These are phyloP conservation scores for Vitis hybrid DNA, from an alignment of 177 flowering plant genomes.

Conservation along the genomic window DNA sequence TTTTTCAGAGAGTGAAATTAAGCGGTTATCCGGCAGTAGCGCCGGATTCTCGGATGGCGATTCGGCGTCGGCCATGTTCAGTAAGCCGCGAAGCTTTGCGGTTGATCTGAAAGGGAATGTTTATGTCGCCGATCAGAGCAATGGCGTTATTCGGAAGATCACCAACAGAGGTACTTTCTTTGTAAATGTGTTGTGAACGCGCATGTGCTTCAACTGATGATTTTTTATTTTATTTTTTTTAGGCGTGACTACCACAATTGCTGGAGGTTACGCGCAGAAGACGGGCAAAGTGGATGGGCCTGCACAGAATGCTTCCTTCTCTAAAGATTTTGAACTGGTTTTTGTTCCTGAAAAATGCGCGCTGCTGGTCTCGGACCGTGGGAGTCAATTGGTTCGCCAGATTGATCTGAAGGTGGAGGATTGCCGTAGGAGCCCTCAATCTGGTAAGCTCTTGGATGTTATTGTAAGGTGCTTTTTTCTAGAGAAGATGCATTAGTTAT, in stretches of 20 bases:
- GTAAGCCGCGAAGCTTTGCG: constrained; percentile 61
- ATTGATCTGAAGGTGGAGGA: constrained; percentile 60
- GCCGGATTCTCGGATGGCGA: constrained; percentile 61
- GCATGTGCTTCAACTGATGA: background rate
- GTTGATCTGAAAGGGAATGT: constrained; percentile 68
- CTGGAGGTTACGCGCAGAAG: constrained; percentile 53
- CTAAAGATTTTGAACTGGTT: constrained; percentile 57
- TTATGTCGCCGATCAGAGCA: constrained; percentile 69
- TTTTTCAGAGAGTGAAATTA: constrained; percentile 45
- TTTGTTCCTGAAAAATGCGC: constrained; percentile 61
- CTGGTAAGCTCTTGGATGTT: constrained; percentile 30
- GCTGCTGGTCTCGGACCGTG: constrained; percentile 67
- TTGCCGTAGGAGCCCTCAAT: constrained; percentile 38
- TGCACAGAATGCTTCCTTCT: constrained; percentile 71
- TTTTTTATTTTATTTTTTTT: background rate
- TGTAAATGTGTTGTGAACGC: background rate
- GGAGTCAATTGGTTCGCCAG: constrained; percentile 63
- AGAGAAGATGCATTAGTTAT: background rate
- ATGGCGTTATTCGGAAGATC: constrained; percentile 64
- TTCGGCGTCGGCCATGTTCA: constrained; percentile 43
- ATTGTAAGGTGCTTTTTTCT: background rate
- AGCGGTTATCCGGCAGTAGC: constrained; percentile 50
- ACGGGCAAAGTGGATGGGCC: constrained; percentile 67
- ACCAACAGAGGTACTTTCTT: constrained; percentile 38
- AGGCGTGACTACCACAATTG: constrained; percentile 81